phyloP scores from a whole-genome alignment of 2,329 filamentous ascomycete species.

The Delphinella strobiligena region DNA sequence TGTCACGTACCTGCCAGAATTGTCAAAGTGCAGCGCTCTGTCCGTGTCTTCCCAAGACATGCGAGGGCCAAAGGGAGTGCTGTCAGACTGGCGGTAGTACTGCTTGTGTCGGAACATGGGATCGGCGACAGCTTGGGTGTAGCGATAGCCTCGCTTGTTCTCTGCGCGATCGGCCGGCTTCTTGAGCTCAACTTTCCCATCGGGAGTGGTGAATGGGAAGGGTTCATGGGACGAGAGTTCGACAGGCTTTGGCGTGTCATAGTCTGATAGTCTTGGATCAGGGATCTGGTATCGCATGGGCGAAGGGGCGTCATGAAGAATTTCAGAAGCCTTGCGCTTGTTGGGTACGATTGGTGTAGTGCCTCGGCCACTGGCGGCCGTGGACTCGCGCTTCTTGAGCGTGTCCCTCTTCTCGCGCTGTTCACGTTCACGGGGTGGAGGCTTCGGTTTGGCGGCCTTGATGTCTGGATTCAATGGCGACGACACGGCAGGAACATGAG shows the following conservation, averaged over 20 bases:
- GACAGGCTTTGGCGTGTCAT: constrained; percentile 36
- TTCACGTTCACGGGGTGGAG: constrained; percentile 33
- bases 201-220: constrained; percentile 28
- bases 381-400: constrained; percentile 40
- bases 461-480: constrained; percentile 63
- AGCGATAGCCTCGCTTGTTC: constrained; percentile 66
- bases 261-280: constrained; percentile 34
- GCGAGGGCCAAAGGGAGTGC: constrained; percentile 68
- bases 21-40: constrained; percentile 65
- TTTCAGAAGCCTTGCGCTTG: constrained; percentile 25
- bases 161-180: constrained; percentile 43
- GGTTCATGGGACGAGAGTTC: constrained; percentile 36
- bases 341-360: constrained; percentile 23
- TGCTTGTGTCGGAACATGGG: constrained; percentile 74
- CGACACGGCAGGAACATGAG: constrained; percentile 57
- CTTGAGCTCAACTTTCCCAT: constrained; percentile 30
- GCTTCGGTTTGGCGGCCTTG: constrained; percentile 32
- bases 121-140: constrained; percentile 82
- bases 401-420: constrained; percentile 40
- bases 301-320: constrained; percentile 24
- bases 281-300: constrained; percentile 40
- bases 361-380: constrained; percentile 22
- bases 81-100: constrained; percentile 81
- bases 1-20: constrained; percentile 62
- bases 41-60: constrained; percentile 91